Evolutionary conservation across 2,329 filamentous ascomycete genomes (phyloP), one percentile per base, ranked within the genome.

Genomic region (Cadophora malorum): DNA sequence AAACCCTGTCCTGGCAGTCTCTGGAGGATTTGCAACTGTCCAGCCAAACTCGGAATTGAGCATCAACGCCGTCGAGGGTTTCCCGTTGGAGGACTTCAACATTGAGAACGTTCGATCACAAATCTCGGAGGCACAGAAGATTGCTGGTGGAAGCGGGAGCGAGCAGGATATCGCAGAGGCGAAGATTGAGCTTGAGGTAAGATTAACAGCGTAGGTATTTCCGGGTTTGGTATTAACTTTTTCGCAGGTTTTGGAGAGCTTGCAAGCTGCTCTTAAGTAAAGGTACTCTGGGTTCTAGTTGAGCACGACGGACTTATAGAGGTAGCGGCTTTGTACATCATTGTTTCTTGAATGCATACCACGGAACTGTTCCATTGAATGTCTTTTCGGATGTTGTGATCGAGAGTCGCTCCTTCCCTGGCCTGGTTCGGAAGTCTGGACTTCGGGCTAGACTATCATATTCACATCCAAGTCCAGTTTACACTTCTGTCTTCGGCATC

Each of bases 61-160:
- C 91, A 97, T 99, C 87, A 99, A 98, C 84, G 94, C 96, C 76
- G 92, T 97, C 70, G 96, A 99, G 87, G 96, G 92, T 69, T 98
- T 90, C 86, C 86, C 95, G 72, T 84, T 99, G 68, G 96, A 98
- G 83, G 94, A 97, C 79, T 99, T 99, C 87, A 97, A 92, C 86
- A 85, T 89, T 75, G 96, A 98, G 72, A 90, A 92, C 74, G 92
- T 99, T 81, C 89, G 88, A 79, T 88, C 91, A 79, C 95, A 97
- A 86, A 93, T 98, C 77, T 83, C 92, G 70, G 96, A 99, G 86
- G 94, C 94, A 74, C 93, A 97, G 84, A 98, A 97, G 90, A 90
- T 98, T 79, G 94, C 91, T 77, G 89, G 84, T 81, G 96, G 96
- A 79, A 89, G 86, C 79, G 96, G 95, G 79, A 97, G 93, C 82